Evolutionary conservation across 2,329 filamentous ascomycete species (phyloP).

Genomic region (Blumeria graminis): DNA sequence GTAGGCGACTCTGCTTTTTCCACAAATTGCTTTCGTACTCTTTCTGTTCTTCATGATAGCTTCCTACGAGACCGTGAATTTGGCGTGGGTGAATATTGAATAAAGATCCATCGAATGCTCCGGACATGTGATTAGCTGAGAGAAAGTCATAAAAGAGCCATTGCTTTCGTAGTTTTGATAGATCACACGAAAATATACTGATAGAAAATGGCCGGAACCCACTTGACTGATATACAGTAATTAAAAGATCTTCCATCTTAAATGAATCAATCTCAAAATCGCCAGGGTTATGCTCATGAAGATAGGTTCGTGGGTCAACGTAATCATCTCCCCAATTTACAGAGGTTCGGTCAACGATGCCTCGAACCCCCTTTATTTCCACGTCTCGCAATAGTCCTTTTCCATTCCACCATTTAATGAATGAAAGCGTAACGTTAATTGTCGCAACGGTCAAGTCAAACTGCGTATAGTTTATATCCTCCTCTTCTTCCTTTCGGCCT

Average conservation of each 20-base stretch:
- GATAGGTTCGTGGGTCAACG: constrained; percentile 65
- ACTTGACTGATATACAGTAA: constrained; percentile 76
- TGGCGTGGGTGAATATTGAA: constrained; percentile 95
- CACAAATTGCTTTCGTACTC: constrained; percentile 47
- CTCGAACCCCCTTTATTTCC: constrained; percentile 78
- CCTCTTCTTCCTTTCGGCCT: constrained; percentile 19
- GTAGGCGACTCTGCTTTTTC: constrained; percentile 87
- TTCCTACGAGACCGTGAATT: constrained; percentile 53
- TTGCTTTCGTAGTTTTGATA: constrained; percentile 79
- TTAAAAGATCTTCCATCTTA: constrained; percentile 78
- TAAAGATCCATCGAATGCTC: constrained; percentile 80
- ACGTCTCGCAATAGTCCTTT: constrained; percentile 81
- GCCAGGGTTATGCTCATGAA: constrained; percentile 66
- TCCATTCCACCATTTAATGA: constrained; percentile 97
- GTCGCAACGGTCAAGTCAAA: constrained; percentile 90
- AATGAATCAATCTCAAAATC: constrained; percentile 96
- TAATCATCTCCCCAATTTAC: constrained; percentile 46
- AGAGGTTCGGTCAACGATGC: constrained; percentile 72
- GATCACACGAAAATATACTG: constrained; percentile 86
- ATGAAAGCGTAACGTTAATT: constrained; percentile 88
- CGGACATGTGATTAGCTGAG: constrained; percentile 86
- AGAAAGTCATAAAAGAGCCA: constrained; percentile 97
- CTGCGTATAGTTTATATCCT: constrained; percentile 93
- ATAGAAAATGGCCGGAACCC: constrained; percentile 86
- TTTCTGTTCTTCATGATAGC: constrained; percentile 28